Base-by-base conservation (phyloP, 2,329 filamentous ascomycete genomes). In the Aspergillus sp. region DNA sequence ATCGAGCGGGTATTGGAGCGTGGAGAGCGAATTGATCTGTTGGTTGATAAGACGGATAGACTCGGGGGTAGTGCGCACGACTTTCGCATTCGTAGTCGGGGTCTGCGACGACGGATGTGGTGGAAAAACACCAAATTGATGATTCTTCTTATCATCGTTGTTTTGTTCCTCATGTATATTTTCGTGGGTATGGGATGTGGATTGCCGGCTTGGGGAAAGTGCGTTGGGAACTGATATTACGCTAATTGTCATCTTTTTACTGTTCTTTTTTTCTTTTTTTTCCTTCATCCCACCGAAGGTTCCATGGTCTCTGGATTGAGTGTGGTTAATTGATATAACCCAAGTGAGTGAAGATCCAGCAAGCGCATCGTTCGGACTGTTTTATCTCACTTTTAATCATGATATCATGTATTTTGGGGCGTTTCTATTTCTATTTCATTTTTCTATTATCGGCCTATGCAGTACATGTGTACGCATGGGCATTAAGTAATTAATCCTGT, bases 121-220 rank as follows among this genome's bases (percentile, higher is more conserved):
- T 97, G 91, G 91, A 97, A 97, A 83, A 97, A 98, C 66, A 79
- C 95, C 37, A 94, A 94, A 73, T 71, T 98, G 55, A 95, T 97
- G 90, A 84, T 81, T 6, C 67, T 98, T 56, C 61, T 96, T 36
- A 88, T 90, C 2, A 69, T 93, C 29, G 74, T 77, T 28, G 61
- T 76, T 19, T 65, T 88, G 7, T 87, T 88, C 59, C 68, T 88
- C 66, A 59, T 87, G 4, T 88, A 88, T 61, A 59, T 88, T 9
- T 81, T 88, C 53, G 76, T 88, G 19, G 85, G 85, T 0, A 83
- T 87, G 66, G 84, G 82, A 5, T 88, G 85, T 62, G 85, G 85
- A 6, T 60, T 88, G 48, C 85, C 85, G 42, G 79, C 63, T 33
- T 73, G 70, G 69, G 60, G 66, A 12, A 68, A 57, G 42, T 73